Evolutionary conservation across 129 eudicot species (phyloP).

Genomic region (Smallanthus sonchifolius): DNA sequence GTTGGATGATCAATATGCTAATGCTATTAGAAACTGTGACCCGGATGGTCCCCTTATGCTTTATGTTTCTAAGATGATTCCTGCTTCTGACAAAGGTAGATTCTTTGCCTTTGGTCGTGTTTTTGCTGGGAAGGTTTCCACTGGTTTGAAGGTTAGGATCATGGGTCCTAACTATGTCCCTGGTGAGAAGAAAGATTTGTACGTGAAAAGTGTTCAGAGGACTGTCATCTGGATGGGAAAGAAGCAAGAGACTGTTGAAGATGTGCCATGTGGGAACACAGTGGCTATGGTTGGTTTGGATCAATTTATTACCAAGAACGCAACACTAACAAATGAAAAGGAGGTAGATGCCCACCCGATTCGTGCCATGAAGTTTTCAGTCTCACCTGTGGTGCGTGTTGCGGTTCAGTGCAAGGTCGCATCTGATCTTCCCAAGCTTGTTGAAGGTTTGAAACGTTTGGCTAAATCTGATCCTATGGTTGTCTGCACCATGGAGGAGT

Average conservation of each 20-base stretch:
- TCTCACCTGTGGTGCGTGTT: conserved; percentile 87
- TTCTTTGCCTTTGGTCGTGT: conserved; percentile 92
- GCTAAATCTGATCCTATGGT: conserved; percentile 92
- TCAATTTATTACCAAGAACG: conserved; percentile 75
- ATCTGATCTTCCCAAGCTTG: conserved; percentile 80
- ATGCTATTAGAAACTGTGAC: conserved; percentile 59
- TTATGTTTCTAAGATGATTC: conserved; percentile 49
- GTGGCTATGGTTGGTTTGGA: conserved; percentile 81
- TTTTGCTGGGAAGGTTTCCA: conserved; percentile 62
- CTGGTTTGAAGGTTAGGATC: conserved; percentile 84
- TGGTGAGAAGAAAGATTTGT: conserved; percentile 79
- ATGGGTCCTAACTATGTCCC: conserved; percentile 91
- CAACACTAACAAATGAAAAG: conserved; percentile 70
- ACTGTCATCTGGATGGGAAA: conserved; percentile 96
- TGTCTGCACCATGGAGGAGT: conserved; percentile 70
- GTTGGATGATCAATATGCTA: conserved; percentile 49
- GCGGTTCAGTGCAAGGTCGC: conserved; percentile 96
- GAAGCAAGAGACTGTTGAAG: conserved; percentile 85
- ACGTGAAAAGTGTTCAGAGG: conserved; percentile 75
- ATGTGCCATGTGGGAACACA: conserved; percentile 81
- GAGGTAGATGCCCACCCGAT: conserved; percentile 83
- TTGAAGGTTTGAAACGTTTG: conserved; percentile 79
- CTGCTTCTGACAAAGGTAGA: conserved; percentile 61
- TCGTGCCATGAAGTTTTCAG: conserved; percentile 84
- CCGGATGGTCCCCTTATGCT: conserved; percentile 67